Conservation (phyloP, 805 yeast genomes). For the Myxozyma kluyveri region DNA sequence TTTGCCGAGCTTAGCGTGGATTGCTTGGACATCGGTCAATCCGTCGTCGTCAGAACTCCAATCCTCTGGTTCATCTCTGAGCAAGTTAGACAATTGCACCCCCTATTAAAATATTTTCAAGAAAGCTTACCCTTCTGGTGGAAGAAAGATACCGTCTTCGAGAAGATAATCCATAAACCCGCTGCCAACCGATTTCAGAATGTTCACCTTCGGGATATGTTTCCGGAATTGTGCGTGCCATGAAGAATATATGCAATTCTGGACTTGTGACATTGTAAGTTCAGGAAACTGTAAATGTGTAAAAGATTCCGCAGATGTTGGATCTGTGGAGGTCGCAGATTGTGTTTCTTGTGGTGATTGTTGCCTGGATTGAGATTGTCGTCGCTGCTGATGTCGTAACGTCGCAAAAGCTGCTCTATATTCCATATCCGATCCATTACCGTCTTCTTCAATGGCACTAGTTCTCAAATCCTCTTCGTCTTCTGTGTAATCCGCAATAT, state of each 20-base stretch:
- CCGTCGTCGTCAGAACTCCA: background rate
- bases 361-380: background rate
- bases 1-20: too few species aligned
- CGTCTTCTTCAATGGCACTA: too few species aligned
- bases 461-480: background rate
- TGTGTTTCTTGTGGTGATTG: background rate
- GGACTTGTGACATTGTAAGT: constrained; percentile 16
- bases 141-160: constrained; percentile 67
- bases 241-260: constrained; percentile 37
- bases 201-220: constrained; percentile 49
- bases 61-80: background rate
- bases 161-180: constrained; percentile 58
- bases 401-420: too few species aligned
- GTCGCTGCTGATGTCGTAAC: too few species aligned
- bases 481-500: background rate
- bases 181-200: constrained; percentile 58
- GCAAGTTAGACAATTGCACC: background rate
- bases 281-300: constrained; percentile 39
- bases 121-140: constrained; percentile 42
- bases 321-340: background rate
- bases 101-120: background rate
- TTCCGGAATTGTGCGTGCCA: constrained; percentile 59
- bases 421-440: too few species aligned
- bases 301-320: background rate
- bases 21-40: too few species aligned